Conservation (phyloP, 2,329 filamentous ascomycete species). For the Zymoseptoria ardabiliae region DNA sequence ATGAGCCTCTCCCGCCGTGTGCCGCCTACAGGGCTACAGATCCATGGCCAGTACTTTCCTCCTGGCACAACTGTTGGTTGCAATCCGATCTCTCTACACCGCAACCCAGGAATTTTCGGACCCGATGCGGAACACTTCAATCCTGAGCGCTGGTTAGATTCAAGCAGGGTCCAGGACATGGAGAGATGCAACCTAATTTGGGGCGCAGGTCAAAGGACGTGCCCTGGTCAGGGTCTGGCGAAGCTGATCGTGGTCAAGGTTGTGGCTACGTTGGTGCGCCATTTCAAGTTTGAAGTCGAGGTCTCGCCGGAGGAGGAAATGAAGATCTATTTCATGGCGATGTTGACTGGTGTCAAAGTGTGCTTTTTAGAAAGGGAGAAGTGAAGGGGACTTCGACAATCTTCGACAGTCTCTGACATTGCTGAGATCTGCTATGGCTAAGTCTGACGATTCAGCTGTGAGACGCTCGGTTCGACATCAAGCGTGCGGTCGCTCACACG, state of each 20-base stretch:
- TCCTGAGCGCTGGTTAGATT: constrained; percentile 31
- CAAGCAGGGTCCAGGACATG: constrained; percentile 9
- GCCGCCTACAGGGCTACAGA: constrained; percentile 30
- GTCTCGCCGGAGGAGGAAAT: constrained; percentile 9
- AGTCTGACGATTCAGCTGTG: too few relatives aligned
- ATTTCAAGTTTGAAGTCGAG: constrained; percentile 9
- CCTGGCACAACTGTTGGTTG: constrained; percentile 25
- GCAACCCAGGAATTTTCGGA: constrained; percentile 27
- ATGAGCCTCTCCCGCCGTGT: constrained; percentile 34
- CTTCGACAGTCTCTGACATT: too few relatives aligned
- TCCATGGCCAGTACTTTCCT: constrained; percentile 31
- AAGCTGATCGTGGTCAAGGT: constrained; percentile 25
- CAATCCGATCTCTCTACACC: constrained; percentile 30
- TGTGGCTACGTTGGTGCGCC: constrained; percentile 5
- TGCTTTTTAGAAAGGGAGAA: not conserved
- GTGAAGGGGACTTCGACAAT: too few relatives aligned
- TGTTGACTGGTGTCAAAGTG: constrained; percentile 9
- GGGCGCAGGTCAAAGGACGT: constrained; percentile 19
- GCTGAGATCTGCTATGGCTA: too few relatives aligned
- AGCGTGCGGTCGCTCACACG: too few relatives aligned
- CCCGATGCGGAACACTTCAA: constrained; percentile 28
- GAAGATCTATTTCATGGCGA: constrained; percentile 12
- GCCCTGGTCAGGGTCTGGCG: constrained; percentile 16
- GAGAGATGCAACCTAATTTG: constrained; percentile 15
- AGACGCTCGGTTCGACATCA: too few relatives aligned